Evolutionary conservation across 257 asterid genomes (phyloP), one percentile per base, ranked within the genome.

Genomic region (Fraxinus pennsylvanica): DNA sequence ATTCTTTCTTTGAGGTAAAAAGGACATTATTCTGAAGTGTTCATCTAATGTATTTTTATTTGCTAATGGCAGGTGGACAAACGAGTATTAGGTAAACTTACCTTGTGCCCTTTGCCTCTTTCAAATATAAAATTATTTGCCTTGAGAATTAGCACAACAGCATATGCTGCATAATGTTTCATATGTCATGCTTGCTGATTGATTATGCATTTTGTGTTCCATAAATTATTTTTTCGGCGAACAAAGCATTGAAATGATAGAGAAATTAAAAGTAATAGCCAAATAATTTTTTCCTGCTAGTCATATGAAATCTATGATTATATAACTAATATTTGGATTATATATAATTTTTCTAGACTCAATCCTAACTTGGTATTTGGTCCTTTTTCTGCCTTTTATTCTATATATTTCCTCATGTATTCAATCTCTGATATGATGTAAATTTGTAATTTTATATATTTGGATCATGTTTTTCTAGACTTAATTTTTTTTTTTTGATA

Each of bases 31-130:
- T 52, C 71, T 70, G 65, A 71, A 72, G 71, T 80, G 59, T 61
- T 32, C 71, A 35, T 67, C 82, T 87, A 67, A 72, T 69, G 52
- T 76, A 36, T 43, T 74, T 74, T 73, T 17, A 74, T 82, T 80
- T 71, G 65, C 67, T 54, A 52, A 71, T 83, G 88, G 81, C 97
- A 95, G 99, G 99, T 81, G 99, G 99, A n/a, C 99, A 95, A 89
- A 95, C 99, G 41, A 95, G 98, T 87, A 95, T 93, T 81, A 90
- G 99, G 98, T 95, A 90, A 79, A 72, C 29, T 74, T 27, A 21
- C 61, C 0, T 71, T 74, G 59, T 21, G 68, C 57, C 54, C 57
- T 80, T 43, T 77, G 61, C 68, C 81, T 84, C 47, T 79, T 36
- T 73, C 30, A n/a, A 77, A 73, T 77, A n/a, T 85, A 59, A 70